These are phyloP conservation scores for Globisporangium solare DNA, from an alignment of 352 stramenopile genomes.

Conservation along the genomic window DNA sequence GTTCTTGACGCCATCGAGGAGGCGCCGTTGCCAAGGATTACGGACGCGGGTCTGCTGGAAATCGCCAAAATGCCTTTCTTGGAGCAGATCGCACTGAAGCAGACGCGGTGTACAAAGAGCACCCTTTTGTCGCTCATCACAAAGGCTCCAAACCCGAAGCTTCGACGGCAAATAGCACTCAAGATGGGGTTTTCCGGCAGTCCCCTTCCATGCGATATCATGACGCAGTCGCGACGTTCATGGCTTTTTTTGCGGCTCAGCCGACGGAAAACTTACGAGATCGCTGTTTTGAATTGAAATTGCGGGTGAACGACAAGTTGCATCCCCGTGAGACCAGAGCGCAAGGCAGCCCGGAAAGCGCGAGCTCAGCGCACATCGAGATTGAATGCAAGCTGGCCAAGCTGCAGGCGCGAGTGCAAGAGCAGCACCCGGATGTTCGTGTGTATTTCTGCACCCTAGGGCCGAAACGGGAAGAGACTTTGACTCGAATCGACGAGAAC, in stretches of 20 bases:
- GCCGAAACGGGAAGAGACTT: background rate
- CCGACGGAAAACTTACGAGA: background rate
- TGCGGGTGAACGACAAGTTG: background rate
- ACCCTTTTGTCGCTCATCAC: background rate
- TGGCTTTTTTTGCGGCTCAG: slow-evolving; percentile 2
- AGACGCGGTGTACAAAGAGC: background rate
- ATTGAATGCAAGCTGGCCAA: background rate
- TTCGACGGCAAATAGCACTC: background rate
- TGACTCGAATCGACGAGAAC: background rate
- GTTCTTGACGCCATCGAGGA: background rate
- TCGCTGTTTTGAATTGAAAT: slow-evolving; percentile 1
- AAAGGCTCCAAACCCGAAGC: background rate
- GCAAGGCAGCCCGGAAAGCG: background rate
- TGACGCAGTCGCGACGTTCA: background rate
- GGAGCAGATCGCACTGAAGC: slow-evolving; percentile 4
- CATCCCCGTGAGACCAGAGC: background rate
- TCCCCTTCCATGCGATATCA: background rate
- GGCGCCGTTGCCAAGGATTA: background rate
- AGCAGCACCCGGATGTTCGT: no score
- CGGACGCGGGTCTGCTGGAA: background rate
- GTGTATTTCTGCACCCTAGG: background rate
- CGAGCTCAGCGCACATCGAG: background rate
- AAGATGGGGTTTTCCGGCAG: background rate
- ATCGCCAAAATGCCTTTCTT: slow-evolving; percentile 1
- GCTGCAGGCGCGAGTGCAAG: no score